Evolutionary conservation across 2,329 filamentous ascomycete genomes (phyloP), one percentile per base, ranked within the genome.

Genomic region (Colletotrichum orbiculare): DNA sequence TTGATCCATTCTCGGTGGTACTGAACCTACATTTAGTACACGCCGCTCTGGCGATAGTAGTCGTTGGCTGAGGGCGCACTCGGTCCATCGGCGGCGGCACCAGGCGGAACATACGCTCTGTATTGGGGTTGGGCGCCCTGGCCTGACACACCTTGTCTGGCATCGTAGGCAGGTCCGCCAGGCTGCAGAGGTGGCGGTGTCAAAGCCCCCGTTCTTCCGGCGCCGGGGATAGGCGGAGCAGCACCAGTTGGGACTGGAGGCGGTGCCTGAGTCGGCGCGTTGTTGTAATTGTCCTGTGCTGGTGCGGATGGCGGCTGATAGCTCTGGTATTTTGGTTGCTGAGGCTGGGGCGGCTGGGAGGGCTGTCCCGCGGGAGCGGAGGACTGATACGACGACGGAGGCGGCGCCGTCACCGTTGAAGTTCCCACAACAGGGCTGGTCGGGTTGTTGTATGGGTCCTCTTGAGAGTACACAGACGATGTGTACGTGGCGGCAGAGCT

Each of bases 81-180:
- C 2, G 82, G 81, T 9, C 77, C 81, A 39, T 78, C 75, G 37
- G 72, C 43, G 66, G 68, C 59, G 38, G 64, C 71, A 2, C 77
- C 74, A 2, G 80, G 83, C 4, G 86, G 86, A 3, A 84, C 81
- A 64, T 90, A 90, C 0, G 88, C 83, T 73, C 85, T 89, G 69
- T 89, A 90, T 73, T 87, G 85, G 43, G 79, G 79, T 70, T 81
- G 78, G 15, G 70, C 70, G 55, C 64, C 37, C 73, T 86, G 81
- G 68, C 83, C 85, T 4, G 84, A 84, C 37, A 87, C 72, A 7
- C 78, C 76, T 60, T 86, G 81, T 25, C 85, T 77, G 6, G 83
- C 76, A 69, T 88, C 83, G 63, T 81, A 85, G 1, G 78, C 78
- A 2, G 76, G 43, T 1, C 82, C 83, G n/a, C 74, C 72, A 1